Evolutionary conservation across 805 yeast species (phyloP).

Genomic region (Lipomyces starkeyi): DNA sequence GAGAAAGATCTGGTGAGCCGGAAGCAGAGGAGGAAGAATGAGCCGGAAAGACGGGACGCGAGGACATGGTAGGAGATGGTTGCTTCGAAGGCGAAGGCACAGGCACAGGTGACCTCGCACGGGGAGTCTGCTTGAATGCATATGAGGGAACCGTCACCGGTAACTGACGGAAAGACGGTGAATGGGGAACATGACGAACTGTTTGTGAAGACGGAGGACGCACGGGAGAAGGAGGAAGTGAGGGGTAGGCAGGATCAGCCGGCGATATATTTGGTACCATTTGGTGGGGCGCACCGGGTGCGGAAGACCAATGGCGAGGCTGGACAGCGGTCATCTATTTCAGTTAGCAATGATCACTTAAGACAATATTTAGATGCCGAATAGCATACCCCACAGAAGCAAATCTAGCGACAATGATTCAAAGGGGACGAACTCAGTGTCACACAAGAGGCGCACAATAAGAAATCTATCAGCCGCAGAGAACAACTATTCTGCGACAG

Average conservation of each 20-base stretch:
- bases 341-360: background rate
- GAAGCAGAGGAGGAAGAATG: background rate
- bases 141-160: conserved; percentile 1
- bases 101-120: conserved; percentile 1
- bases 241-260: conserved; percentile 6
- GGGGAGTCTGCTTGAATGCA: conserved; percentile 10
- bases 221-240: background rate
- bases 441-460: background rate
- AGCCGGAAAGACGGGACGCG: conserved; percentile 13
- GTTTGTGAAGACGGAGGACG: conserved; percentile 11
- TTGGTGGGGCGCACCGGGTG: background rate
- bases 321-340: conserved; percentile 5
- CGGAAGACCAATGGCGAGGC: background rate
- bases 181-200: conserved; percentile 33
- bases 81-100: background rate
- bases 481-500: background rate
- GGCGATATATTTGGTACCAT: background rate
- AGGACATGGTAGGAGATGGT: background rate
- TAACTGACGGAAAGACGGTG: conserved; percentile 26
- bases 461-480: background rate
- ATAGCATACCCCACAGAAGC: background rate
- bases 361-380: background rate
- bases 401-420: background rate
- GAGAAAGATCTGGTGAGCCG: conserved; percentile 1
- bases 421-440: too few relatives aligned